A percentile compares a stretch with the other conserved stretches of the same genome.
These are phyloP conservation scores for Eucalyptus melliodora DNA, from an alignment of 345 rosid species.

Conservation along the genomic window DNA sequence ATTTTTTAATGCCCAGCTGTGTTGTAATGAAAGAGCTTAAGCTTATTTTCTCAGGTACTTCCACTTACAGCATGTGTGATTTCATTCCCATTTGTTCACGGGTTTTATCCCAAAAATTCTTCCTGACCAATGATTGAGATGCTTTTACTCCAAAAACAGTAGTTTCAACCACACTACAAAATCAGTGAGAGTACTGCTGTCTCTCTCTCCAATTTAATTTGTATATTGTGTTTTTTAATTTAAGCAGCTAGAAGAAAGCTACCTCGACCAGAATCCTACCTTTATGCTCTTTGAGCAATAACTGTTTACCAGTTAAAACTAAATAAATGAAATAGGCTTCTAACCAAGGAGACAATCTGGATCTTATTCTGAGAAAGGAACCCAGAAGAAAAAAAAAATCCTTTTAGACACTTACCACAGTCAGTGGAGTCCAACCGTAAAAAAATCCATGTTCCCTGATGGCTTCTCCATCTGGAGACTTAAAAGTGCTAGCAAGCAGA, in stretches of 20 bases:
- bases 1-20: neutral
- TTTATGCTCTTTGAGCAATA: neutral
- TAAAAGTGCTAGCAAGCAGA: constrained; percentile 60
- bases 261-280: neutral
- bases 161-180: neutral
- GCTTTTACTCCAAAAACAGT: neutral
- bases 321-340: neutral
- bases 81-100: neutral
- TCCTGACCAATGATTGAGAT: neutral
- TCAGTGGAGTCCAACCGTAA: constrained; percentile 90
- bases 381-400: neutral
- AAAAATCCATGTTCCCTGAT: constrained; percentile 71
- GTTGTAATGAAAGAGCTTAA: neutral
- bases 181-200: neutral
- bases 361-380: neutral
- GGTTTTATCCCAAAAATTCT: neutral
- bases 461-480: constrained; percentile 98
- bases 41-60: neutral
- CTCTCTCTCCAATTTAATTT: neutral
- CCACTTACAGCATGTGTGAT: neutral
- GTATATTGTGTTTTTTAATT: neutral
- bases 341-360: neutral
- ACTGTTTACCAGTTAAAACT: neutral
- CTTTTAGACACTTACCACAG: constrained; percentile 40
- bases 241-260: neutral